Base-by-base conservation (phyloP, 2,329 filamentous ascomycete genomes). In the Microdochium paspali region DNA sequence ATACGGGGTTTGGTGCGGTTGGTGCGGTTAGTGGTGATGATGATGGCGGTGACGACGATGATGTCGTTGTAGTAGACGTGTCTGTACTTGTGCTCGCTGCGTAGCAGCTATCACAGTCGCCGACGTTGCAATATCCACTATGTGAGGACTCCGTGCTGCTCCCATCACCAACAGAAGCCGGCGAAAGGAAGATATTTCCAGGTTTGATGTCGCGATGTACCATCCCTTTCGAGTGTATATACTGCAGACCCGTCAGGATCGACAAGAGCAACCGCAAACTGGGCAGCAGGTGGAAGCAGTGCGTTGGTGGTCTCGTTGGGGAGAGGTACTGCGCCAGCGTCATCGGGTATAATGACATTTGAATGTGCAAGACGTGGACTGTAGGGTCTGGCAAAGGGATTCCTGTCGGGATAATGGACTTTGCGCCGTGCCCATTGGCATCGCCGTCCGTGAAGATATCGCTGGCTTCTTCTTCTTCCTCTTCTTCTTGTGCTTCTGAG, bases 171-270 rank as follows among this genome's bases (percentile, higher is more conserved):
- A n/a, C n/a, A n/a, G n/a, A 70, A 0, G 70, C 61, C 0, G 66
- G 62, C 1, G 75, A 77, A 0, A 85, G 65, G 60, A 85, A 84
- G 23, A 85, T 77, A 53, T 85, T 85, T 3, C 76, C 79, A 0
- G 82, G 82, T 54, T 85, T 85, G 40, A 85, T 69, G 54, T 85
- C 82, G 3, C 80, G 73, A 53, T 85, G 82, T 0, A 84, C 72
- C 45, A 84, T 74, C 2, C 73, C 72, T 52, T 79, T 72, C 0
- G 68, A 65, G 55, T 85, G 82, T 2, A 85, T 68, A 54, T 85
- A 84, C 47, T 79, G 73, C 4, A 85, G 72, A 1, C 81, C 81
- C 1, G 77, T 72, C 3, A 82, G 64, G 45, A 85, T 76, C 3
- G 72, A 71, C 24, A 75, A 64, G 9, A 84, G 63, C 2, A 85